Conservation (phyloP, 1,284 basidiomycete genomes). For the Vanrija sp. region DNA sequence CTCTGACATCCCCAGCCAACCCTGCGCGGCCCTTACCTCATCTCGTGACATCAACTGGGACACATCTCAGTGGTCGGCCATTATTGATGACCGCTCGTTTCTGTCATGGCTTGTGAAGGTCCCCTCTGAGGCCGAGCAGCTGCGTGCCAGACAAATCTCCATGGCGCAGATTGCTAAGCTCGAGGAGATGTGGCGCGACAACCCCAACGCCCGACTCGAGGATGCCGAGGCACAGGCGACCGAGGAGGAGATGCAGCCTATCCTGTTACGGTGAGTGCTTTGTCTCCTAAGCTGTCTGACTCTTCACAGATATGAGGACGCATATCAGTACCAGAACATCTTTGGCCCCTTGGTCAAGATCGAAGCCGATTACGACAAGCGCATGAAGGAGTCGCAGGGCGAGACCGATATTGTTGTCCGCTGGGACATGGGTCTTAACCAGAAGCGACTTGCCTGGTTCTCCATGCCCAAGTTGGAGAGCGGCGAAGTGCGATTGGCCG, state of each 20-base stretch:
- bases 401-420: conserved; percentile 93
- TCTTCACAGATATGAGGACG: conserved; percentile 75
- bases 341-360: conserved; percentile 99
- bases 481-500: conserved; percentile 92
- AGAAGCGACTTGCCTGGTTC: conserved; percentile 97
- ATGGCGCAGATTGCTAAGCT: conserved; percentile 95
- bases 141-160: conserved; percentile 91
- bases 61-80: conserved; percentile 92
- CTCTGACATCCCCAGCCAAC: conserved; percentile 62
- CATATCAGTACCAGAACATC: conserved; percentile 99
- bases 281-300: background rate
- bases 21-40: conserved; percentile 80
- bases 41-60: conserved; percentile 99
- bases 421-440: conserved; percentile 97
- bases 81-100: conserved; percentile 97
- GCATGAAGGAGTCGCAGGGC: conserved; percentile 95
- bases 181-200: conserved; percentile 97
- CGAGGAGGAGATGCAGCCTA: conserved; percentile 91
- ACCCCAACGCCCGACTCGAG: conserved; percentile 87
- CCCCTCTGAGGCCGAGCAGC: conserved; percentile 90
- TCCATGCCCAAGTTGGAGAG: conserved; percentile 93
- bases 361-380: conserved; percentile 98
- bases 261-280: conserved; percentile 61
- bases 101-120: conserved; percentile 98
- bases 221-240: conserved; percentile 95